Evolutionary conservation across 2,329 filamentous ascomycete genomes (phyloP), one percentile per base, ranked within the genome.

Genomic region (Macrophomina tecta): DNA sequence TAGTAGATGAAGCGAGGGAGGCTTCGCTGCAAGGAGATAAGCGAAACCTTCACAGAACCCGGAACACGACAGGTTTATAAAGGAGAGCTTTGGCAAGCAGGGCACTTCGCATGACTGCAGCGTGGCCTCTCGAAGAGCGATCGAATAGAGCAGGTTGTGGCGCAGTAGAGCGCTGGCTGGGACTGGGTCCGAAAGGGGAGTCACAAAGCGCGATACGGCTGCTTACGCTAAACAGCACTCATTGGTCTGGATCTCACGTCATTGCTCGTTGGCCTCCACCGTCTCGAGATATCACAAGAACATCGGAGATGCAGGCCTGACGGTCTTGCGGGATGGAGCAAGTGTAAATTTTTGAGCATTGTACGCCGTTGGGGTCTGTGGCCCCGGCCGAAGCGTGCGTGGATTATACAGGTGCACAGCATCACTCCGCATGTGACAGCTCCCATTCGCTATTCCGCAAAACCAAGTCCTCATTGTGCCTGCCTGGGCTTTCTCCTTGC

Each of bases 241-340:
- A 58, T 65, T 30, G 63, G 48, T 23, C 63, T 56, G 34, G 28
- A 30, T n/a, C 12, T 52, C 38, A 49, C 63, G 51, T 42, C 52
- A 65, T 65, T 46, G 63, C 36, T 11, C 18, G 30, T 18, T n/a
- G 30, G n/a, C 40, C 34, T 14, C 12, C 2, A 5, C 16, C 14
- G 18, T n/a, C n/a, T n/a, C 3, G 9, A 18, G 2, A 5, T 5
- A 46, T 61, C 42, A 61, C 40, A 16, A 61, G 2, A 11, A 11
- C 34, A 38, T 4, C 5, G 7, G 5, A 16, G 6, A 36, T 40
- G 40, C 36, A 32, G 6, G 3, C 9, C 7, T 30, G 38, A 32
- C 14, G 36, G 14, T 16, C 23, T 8, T 4, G 23, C 48, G 18
- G 30, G 14, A n/a, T 30, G 8, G 28, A 28, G 36, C 30, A 48